Percentiles rank a stretch among this genome's conserved stretches.
phyloP scores from a whole-genome alignment of 306 rosid genomes.

The Chamaecrista fasciculata region DNA sequence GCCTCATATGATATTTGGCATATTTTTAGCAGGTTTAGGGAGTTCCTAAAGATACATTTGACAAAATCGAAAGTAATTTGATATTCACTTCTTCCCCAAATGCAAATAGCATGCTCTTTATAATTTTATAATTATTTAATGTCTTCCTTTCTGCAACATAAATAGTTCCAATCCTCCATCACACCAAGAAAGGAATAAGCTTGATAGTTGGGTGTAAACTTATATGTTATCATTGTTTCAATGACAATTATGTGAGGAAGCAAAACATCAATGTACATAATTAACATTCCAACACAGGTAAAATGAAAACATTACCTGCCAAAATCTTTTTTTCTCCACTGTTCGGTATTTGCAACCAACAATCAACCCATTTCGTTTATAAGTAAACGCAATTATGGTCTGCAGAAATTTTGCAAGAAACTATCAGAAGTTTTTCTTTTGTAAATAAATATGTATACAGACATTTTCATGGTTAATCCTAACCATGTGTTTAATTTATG shows the following conservation, averaged over 20 bases:
- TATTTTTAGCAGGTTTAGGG: neutral
- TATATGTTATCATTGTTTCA: conserved; percentile 10
- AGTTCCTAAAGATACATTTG: neutral
- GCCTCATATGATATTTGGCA: too few species aligned
- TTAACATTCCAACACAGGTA: conserved; percentile 19
- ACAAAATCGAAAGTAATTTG: neutral
- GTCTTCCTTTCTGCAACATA: too few species aligned
- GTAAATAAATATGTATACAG: neutral
- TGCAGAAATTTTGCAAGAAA: conserved; percentile 36
- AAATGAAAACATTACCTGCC: conserved; percentile 64
- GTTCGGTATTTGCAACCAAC: conserved; percentile 92
- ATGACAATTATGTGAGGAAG: neutral
- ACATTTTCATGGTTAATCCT: neutral
- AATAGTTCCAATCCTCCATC: neutral
- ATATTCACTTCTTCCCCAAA: neutral
- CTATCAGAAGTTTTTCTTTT: conserved; percentile 10
- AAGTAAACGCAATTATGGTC: conserved; percentile 77
- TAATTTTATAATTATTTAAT: neutral
- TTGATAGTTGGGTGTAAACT: neutral
- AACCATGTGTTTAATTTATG: neutral
- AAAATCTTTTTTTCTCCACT: conserved; percentile 66
- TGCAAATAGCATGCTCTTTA: neutral
- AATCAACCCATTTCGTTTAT: conserved; percentile 58
- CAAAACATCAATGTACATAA: conserved; percentile 23
- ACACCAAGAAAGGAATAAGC: neutral